Evolutionary conservation across 805 yeast genomes (phyloP).

Genomic region (Torulaspora indica): DNA sequence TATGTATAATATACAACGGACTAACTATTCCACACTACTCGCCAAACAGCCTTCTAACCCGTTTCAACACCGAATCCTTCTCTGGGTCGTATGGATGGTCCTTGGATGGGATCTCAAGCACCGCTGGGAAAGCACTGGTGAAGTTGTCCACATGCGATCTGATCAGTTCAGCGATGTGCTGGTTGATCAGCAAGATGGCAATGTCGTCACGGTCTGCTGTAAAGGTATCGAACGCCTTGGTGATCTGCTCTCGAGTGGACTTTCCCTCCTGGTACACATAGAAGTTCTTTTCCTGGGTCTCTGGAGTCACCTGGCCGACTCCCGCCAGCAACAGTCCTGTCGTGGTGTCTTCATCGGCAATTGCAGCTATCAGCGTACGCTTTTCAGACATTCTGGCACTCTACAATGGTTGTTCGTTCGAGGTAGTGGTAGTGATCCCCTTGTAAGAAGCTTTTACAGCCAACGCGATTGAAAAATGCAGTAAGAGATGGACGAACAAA

Average conservation of each 20-base stretch:
- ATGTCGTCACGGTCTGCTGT: conserved; percentile 77
- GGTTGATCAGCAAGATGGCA: conserved; percentile 89
- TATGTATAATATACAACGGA: conserved; percentile 3
- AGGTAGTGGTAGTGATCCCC: neutral
- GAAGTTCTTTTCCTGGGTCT: conserved; percentile 66
- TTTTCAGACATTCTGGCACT: conserved; percentile 38
- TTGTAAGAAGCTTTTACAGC: conserved; percentile 8
- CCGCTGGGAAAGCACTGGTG: conserved; percentile 91
- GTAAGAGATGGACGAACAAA: neutral
- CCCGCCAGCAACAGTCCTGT: conserved; percentile 96
- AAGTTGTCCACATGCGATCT: conserved; percentile 76
- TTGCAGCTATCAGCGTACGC: conserved; percentile 82
- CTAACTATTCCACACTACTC: conserved; percentile 44
- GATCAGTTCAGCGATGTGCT: conserved; percentile 88
- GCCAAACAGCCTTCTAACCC: conserved; percentile 92
- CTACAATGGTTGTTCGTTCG: neutral
- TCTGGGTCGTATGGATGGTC: conserved; percentile 99
- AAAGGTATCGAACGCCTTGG: conserved; percentile 67
- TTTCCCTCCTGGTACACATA: conserved; percentile 69
- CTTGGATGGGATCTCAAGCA: conserved; percentile 94
- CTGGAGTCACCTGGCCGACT: conserved; percentile 67
- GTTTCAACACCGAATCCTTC: conserved; percentile 89
- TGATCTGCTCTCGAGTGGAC: conserved; percentile 72
- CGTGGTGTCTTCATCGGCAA: conserved; percentile 96
- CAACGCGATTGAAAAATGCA: conserved; percentile 2